Conservation (phyloP, 495 filamentous ascomycete species). For the Xylaria longipes region DNA sequence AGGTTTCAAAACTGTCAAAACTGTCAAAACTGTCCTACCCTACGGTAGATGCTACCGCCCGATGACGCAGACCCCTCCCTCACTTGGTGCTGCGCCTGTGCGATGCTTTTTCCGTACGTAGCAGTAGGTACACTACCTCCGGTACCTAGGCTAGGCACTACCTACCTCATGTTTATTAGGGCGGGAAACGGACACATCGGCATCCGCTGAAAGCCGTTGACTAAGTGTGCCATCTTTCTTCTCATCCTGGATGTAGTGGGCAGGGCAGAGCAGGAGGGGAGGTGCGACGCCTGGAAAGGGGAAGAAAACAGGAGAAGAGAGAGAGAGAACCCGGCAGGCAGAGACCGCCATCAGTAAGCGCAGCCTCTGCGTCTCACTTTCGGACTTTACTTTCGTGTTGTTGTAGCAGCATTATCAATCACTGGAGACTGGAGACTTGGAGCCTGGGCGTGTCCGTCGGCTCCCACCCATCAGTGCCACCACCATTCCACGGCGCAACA, state of each 20-base stretch:
- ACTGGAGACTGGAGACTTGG: conserved; percentile 1
- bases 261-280: not conserved
- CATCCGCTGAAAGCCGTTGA: not conserved
- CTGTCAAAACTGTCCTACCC: no score
- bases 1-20: not conserved
- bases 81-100: not conserved
- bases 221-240: not conserved
- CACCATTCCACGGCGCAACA: not conserved
- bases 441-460: conserved; percentile 12
- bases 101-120: conserved; percentile 1
- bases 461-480: conserved; percentile 2
- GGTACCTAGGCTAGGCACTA: conserved; percentile 1
- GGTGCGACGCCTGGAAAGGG: not conserved
- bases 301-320: not conserved
- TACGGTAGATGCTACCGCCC: conserved; percentile 3
- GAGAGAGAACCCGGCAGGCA: conserved; percentile 12
- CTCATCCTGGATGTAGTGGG: not conserved
- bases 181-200: not conserved
- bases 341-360: not conserved
- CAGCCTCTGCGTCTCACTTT: not conserved
- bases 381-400: conserved; percentile 8
- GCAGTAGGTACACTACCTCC: no score
- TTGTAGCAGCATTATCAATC: conserved; percentile 10
- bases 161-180: not conserved
- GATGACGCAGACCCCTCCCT: conserved; percentile 19